These are phyloP conservation scores for Myxozyma neotropica DNA, from an alignment of 805 yeast species.

Conservation along the genomic window DNA sequence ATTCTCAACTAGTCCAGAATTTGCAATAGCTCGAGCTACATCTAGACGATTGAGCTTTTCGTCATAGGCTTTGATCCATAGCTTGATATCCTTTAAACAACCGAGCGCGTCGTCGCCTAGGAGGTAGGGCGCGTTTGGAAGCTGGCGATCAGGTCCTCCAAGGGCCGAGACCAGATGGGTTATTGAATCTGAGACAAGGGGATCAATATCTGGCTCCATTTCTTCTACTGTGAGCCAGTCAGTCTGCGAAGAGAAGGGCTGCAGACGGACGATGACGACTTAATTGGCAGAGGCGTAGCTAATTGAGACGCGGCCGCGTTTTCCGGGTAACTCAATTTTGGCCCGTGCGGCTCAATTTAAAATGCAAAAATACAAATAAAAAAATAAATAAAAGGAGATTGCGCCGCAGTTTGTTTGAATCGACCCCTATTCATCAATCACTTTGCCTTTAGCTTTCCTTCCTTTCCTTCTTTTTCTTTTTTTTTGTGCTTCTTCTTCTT, in stretches of 20 bases:
- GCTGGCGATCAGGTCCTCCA: slow-evolving; percentile 80
- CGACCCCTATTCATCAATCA: background rate
- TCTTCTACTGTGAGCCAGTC: background rate
- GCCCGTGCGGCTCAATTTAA: background rate
- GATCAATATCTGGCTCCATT: slow-evolving; percentile 6
- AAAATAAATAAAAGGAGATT: background rate
- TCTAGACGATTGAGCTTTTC: slow-evolving; percentile 69
- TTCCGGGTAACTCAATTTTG: slow-evolving; percentile 9
- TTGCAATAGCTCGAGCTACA: slow-evolving; percentile 87
- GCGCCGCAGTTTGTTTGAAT: background rate
- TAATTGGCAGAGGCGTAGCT: background rate
- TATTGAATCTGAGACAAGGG: background rate
- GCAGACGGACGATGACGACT: background rate
- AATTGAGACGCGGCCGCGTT: background rate
- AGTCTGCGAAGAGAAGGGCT: background rate
- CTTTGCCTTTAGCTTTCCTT: no score
- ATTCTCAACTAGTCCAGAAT: slow-evolving; percentile 67
- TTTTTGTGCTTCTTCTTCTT: background rate
- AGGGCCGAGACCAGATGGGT: slow-evolving; percentile 70
- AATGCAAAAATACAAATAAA: background rate
- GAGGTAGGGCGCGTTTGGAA: slow-evolving; percentile 58
- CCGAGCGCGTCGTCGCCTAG: slow-evolving; percentile 87
- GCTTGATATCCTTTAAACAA: slow-evolving; percentile 81
- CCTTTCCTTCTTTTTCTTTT: background rate
- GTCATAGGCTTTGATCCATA: slow-evolving; percentile 86